Conservation (phyloP, 2,329 filamentous ascomycete species). For the Botrytis sinoallii region DNA sequence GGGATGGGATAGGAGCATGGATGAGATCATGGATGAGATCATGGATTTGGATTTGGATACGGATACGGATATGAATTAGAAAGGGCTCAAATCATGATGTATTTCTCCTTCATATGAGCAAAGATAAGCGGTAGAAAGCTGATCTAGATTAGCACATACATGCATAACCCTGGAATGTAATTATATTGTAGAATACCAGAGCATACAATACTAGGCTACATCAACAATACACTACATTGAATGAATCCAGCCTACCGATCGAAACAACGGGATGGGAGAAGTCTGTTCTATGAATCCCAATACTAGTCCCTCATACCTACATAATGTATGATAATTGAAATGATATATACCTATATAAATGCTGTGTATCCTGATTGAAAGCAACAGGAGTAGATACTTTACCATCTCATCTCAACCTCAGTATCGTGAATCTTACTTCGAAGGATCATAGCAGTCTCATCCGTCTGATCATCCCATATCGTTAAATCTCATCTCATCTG, state of each 20-base stretch:
- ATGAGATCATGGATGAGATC: background rate
- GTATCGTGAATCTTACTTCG: background rate
- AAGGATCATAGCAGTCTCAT: background rate
- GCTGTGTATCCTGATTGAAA: background rate
- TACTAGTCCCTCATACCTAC: background rate
- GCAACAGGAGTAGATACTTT: background rate
- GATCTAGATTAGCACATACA: background rate
- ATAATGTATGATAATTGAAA: background rate
- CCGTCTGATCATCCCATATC: background rate
- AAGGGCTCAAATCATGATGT: background rate
- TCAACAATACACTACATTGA: background rate
- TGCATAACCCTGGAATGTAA: background rate
- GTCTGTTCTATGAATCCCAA: background rate
- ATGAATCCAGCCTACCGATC: background rate
- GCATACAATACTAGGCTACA: background rate
- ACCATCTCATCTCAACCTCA: background rate
- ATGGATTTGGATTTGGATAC: background rate
- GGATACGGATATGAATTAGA: background rate
- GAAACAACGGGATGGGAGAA: background rate
- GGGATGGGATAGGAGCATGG: background rate
- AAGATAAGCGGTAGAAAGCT: background rate
- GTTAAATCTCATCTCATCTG: too few species aligned
- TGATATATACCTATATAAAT: background rate
- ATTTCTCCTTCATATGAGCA: background rate
- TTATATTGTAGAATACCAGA: background rate